Percentiles rank a stretch among this genome's conserved stretches.
Conservation (phyloP, 495 filamentous ascomycete species). For the Hypoxylon fragiforme region DNA sequence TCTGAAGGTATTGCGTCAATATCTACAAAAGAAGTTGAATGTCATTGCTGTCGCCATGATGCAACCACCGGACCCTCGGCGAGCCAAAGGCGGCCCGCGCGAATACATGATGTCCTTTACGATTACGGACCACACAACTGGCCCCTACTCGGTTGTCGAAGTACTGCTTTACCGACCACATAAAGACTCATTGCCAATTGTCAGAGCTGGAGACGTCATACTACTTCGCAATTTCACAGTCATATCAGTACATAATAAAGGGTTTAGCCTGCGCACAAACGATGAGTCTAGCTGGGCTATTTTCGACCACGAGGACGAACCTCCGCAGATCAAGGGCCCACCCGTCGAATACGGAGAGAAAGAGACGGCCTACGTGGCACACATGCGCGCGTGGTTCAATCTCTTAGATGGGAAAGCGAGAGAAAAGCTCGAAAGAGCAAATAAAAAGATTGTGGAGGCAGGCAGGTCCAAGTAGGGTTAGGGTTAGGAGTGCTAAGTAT, state of each 20-base stretch:
- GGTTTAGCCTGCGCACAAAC: constrained; percentile 50
- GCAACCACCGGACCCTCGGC: constrained; percentile 54
- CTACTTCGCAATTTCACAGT: constrained; percentile 77
- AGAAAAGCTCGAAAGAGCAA: constrained; percentile 47
- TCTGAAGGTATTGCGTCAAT: constrained; percentile 63
- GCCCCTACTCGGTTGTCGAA: constrained; percentile 49
- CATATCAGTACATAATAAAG: constrained; percentile 51
- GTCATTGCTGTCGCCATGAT: constrained; percentile 69
- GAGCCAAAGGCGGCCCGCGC: constrained; percentile 65
- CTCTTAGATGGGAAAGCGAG: constrained; percentile 41
- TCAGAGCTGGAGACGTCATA: constrained; percentile 72
- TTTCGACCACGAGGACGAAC: constrained; percentile 42
- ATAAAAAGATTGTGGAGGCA: constrained; percentile 41
- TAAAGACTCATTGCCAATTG: constrained; percentile 68
- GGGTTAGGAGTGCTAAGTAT: not conserved
- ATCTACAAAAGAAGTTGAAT: constrained; percentile 60
- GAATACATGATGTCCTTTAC: constrained; percentile 72
- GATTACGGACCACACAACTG: constrained; percentile 67
- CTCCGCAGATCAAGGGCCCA: constrained; percentile 50
- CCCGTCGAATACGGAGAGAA: constrained; percentile 47
- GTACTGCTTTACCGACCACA: constrained; percentile 77
- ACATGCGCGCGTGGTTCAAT: constrained; percentile 46
- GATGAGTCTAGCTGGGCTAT: constrained; percentile 66
- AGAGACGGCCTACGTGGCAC: constrained; percentile 40
- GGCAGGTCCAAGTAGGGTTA: constrained; percentile 27